Percentiles rank a stretch among this genome's conserved stretches.
Evolutionary conservation across 805 yeast species (phyloP).

Genomic region (Cyberlindnera euphorbiae): DNA sequence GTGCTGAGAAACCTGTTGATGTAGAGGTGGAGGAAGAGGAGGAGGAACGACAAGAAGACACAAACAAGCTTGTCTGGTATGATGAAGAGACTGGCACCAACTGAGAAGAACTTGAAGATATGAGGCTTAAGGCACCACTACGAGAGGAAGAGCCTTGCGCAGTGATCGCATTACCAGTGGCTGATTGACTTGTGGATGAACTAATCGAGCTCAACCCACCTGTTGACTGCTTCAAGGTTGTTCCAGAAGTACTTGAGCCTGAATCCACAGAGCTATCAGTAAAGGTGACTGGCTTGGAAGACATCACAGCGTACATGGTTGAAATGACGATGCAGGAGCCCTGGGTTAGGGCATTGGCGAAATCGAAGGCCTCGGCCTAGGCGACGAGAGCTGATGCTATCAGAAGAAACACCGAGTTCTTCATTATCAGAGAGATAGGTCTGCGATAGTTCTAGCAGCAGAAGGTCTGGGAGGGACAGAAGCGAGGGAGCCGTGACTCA

Average conservation of each 20-base stretch:
- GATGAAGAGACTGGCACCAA: background rate
- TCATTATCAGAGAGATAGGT: background rate
- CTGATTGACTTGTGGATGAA: no score
- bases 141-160: no score
- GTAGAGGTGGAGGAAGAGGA: constrained; percentile 1
- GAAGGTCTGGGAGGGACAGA: no score
- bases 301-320: constrained; percentile 4
- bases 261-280: background rate
- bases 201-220: no score
- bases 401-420: constrained; percentile 2
- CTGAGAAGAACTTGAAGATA: background rate
- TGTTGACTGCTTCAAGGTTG: no score
- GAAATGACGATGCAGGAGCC: constrained; percentile 7
- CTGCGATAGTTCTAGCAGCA: no score
- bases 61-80: no score
- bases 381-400: constrained; percentile 3
- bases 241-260: constrained; percentile 1
- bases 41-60: constrained; percentile 3
- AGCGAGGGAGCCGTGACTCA: no score
- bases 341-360: constrained; percentile 6
- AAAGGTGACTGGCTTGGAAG: background rate
- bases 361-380: constrained; percentile 3
- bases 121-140: no score
- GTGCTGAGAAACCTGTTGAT: background rate
- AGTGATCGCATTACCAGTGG: no score